Evolutionary conservation across 129 eudicot species (phyloP).

Genomic region (Smallanthus sonchifolius): DNA sequence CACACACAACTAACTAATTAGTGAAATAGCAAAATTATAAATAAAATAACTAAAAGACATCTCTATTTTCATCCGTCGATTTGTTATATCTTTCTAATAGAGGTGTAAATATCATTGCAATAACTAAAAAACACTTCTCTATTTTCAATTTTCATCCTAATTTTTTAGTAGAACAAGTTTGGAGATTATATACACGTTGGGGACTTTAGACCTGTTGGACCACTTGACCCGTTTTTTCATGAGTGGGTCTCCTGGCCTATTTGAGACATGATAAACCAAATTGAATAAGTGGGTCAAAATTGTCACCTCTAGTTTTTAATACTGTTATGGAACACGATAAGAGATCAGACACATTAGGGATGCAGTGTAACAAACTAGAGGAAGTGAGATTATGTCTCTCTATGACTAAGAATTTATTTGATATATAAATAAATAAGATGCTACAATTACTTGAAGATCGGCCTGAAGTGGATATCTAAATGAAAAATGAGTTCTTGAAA

Average conservation of each 20-base stretch:
- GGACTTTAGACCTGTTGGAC: not conserved
- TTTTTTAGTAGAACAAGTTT: not conserved
- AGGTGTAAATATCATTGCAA: not conserved
- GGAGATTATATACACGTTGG: not conserved
- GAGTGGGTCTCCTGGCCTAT: not conserved
- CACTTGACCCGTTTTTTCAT: not conserved
- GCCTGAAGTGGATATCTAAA: not conserved
- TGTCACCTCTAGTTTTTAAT: not conserved
- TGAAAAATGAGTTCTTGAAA: not conserved
- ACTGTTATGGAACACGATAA: not conserved
- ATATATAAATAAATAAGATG: not conserved
- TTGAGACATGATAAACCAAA: not conserved
- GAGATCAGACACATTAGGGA: not conserved
- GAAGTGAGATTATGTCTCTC: not conserved
- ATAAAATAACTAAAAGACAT: not conserved
- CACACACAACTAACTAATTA: slow-evolving; percentile 22
- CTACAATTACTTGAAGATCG: not conserved
- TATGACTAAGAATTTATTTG: not conserved
- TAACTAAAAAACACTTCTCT: not conserved
- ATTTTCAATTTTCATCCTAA: not conserved
- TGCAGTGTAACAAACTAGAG: not conserved
- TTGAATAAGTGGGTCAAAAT: not conserved
- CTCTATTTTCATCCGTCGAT: not conserved
- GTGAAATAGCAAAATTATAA: not conserved
- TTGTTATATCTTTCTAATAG: not conserved